Evolutionary conservation across 2,329 filamentous ascomycete species (phyloP), one percentile per base, ranked within the genome.

Genomic region (Xylogone sp.): DNA sequence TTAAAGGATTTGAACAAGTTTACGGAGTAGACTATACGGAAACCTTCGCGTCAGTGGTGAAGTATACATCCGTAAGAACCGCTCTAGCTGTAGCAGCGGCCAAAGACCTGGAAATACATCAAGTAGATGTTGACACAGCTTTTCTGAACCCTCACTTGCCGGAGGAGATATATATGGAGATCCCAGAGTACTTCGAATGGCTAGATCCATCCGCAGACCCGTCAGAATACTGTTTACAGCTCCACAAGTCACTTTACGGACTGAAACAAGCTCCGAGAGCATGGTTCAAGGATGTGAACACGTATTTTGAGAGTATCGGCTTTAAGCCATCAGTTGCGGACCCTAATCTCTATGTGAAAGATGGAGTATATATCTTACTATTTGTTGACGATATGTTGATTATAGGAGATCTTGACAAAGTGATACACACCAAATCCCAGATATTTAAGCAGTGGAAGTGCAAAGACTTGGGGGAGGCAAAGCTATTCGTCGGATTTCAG

Each of bases 71-170:
- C 4, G 4, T 52, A 45, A 22, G 46, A 29, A 39, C 42, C 3
- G 19, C 47, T 12, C 22, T 52, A 45, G 50, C 46, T 24, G 27
- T 45, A 21, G 34, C 16, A 13, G 42, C 8, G 3, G 20, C n/a
- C n/a, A n/a, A 49, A 20, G 21, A 49, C 29, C 39, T 49, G 12
- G 50, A 52, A 45, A 48, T 47, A 22, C n/a, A 18, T 29, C 27
- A 52, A 34, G 16, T 49, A n/a, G 22, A 52, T 21, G 29, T 52
- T 3, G 18, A 39, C 10, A 39, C 34, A 39, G n/a, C 45, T 4
- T 46, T 46, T 18, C 45, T 46, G 20, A 46, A 46, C 22, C 18
- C 22, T 29, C 4, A 13, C 10, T 20, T 46, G 8, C 13, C 21
- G 19, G 45, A 46, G 19, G 19, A 13, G 16, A 31, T 46, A 31